Base-by-base conservation (phyloP, 176 grass and related monocot species). In the Coix lacrymajobi region DNA sequence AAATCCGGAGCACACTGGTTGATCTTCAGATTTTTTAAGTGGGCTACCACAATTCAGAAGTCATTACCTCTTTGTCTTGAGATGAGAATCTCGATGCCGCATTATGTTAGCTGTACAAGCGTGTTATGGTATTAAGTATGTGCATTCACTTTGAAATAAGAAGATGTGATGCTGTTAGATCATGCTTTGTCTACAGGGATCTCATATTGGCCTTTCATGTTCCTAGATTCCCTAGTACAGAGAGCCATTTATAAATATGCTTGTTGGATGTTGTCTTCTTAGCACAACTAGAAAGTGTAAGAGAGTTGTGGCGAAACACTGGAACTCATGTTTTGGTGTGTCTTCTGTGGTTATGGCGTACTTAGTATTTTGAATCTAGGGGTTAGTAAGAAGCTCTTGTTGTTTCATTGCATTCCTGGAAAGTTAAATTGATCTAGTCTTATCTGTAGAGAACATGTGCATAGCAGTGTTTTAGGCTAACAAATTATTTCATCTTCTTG, bases 401-500 rank as follows among this genome's bases (percentile, higher is more conserved):
- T 66, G 15, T 67, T 79, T 37, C 39, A 40, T 68, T 36, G 51
- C 25, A 26, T 75, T n/a, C 22, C 4, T 83, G 38, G 33, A 66
- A 45, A 25, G 32, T 61, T 38, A 43, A 68, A 25, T 77, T 38
- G 14, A 22, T 52, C 36, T 30, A 79, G 34, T 45, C 20, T 80
- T 80, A 0, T 80, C 69, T 43, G 0, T 8, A 56, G 45, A 61
- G 10, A 29, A 45, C 48, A 46, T 30, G 70, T 45, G 8, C 28
- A 62, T 66, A 39, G 12, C 32, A 51, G 34, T 58, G 38, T 30
- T 74, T n/a, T 76, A 36, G 56, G 11, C 28, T 81, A 44, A 84
- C 67, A 62, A 62, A 6, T 80, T 34, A 58, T 57, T 73, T 66
- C 36, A 31, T 74, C 26, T 71, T 67, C 7, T 81, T 86, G 14